Percentiles rank a stretch among this genome's conserved stretches.
Evolutionary conservation across 202 grass and related monocot genomes (phyloP).

Genomic region (Bolboschoenoplectus hybrid): DNA sequence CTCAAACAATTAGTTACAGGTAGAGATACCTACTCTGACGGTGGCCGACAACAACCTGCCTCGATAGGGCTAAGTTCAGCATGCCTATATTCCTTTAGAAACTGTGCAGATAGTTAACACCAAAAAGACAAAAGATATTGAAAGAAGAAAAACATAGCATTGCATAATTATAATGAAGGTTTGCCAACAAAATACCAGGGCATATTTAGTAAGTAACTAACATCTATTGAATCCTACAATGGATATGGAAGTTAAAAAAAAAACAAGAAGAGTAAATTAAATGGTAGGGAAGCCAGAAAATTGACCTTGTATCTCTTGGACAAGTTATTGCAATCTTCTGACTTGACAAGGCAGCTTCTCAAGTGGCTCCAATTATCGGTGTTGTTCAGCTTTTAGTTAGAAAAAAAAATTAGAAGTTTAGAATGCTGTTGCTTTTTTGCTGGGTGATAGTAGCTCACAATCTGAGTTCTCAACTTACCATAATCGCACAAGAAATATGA

Average conservation of each 20-base stretch:
- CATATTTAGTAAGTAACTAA: not conserved
- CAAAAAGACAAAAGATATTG: constrained; percentile 18
- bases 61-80: constrained; percentile 91
- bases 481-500: constrained; percentile 23
- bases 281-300: constrained; percentile 18
- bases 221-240: not conserved
- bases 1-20: constrained; percentile 18
- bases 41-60: constrained; percentile 84
- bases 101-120: constrained; percentile 49
- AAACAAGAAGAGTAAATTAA: constrained; percentile 22
- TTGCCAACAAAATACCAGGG: not conserved
- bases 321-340: constrained; percentile 79
- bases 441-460: not conserved
- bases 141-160: not conserved
- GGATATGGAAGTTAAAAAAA: not conserved
- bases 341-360: constrained; percentile 93
- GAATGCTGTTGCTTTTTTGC: constrained; percentile 13
- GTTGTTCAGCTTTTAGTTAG: constrained; percentile 63
- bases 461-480: not conserved
- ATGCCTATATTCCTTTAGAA: constrained; percentile 69
- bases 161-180: constrained; percentile 26
- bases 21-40: constrained; percentile 63
- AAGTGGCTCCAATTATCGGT: constrained; percentile 75
- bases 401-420: constrained; percentile 33
- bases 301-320: constrained; percentile 91